Conservation (phyloP, 2,329 filamentous ascomycete genomes). For the Aspergillus sp. region DNA sequence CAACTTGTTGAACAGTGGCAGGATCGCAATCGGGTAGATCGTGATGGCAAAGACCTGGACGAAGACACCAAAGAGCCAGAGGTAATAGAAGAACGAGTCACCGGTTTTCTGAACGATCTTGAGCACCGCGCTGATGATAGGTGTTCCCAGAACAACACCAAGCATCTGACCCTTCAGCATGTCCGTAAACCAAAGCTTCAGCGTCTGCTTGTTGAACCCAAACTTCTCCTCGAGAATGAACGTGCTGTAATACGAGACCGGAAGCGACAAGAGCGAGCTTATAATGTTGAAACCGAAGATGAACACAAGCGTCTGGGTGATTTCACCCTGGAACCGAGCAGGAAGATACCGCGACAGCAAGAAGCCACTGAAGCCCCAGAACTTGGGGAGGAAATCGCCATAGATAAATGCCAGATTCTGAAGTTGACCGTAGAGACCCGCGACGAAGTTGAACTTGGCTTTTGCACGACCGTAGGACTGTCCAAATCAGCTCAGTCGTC, state of each 20-base stretch:
- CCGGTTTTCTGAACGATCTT: slow-evolving; percentile 92
- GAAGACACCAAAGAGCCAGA: slow-evolving; percentile 85
- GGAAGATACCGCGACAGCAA: slow-evolving; percentile 68
- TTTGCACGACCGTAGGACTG: slow-evolving; percentile 71
- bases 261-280: slow-evolving; percentile 69
- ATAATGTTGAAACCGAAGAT: slow-evolving; percentile 78
- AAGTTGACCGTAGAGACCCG: slow-evolving; percentile 72
- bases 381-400: slow-evolving; percentile 79
- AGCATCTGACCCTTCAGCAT: slow-evolving; percentile 86
- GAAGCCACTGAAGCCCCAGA: slow-evolving; percentile 75
- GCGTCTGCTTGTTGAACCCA: slow-evolving; percentile 97
- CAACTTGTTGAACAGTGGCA: slow-evolving; percentile 96
- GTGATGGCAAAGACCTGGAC: slow-evolving; percentile 93
- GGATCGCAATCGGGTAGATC: slow-evolving; percentile 87
- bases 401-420: slow-evolving; percentile 87
- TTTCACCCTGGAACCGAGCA: slow-evolving; percentile 75
- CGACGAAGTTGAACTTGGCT: slow-evolving; percentile 77
- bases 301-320: slow-evolving; percentile 87
- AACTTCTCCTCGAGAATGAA: slow-evolving; percentile 96
- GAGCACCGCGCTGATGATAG: slow-evolving; percentile 85
- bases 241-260: slow-evolving; percentile 79
- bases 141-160: slow-evolving; percentile 68
- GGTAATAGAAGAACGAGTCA: slow-evolving; percentile 92
- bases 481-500: background rate
- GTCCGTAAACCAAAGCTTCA: slow-evolving; percentile 78